These are phyloP conservation scores for Cutaneotrichosporon curvatum DNA, from an alignment of 1,284 basidiomycete species.

Conservation along the genomic window DNA sequence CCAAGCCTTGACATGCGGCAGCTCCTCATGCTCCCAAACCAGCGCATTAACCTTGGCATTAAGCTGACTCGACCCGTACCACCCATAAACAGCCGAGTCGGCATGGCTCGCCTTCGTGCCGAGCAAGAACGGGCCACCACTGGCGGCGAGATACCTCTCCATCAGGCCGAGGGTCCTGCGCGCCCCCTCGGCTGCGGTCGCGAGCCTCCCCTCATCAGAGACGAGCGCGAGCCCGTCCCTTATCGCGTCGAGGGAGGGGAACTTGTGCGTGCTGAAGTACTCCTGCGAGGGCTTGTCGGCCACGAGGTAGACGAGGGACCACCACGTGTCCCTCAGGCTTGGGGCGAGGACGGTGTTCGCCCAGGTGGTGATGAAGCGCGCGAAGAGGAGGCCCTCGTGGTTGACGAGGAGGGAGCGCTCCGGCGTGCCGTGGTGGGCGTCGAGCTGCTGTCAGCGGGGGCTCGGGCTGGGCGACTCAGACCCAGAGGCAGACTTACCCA, in stretches of 20 bases:
- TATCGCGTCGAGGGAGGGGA: too few relatives aligned
- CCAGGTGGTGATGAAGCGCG: conserved; percentile 27
- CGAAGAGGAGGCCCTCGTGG: conserved; percentile 16
- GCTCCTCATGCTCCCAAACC: conserved; percentile 4
- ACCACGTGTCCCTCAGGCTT: conserved; percentile 18
- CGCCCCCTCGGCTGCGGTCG: too few relatives aligned
- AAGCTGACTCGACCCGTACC: conserved; percentile 8
- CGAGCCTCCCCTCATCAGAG: not conserved
- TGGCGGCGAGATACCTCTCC: not conserved
- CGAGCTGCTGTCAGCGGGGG: conserved; percentile 19
- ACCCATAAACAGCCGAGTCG: conserved; percentile 13
- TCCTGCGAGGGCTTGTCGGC: conserved; percentile 8
- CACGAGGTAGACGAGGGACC: conserved; percentile 6
- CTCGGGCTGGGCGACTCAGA: too few relatives aligned
- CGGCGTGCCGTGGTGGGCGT: conserved; percentile 19
- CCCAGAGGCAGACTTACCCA: conserved; percentile 26
- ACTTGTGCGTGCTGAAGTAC: conserved; percentile 24
- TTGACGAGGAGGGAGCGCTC: conserved; percentile 26
- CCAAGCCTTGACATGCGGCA: conserved; percentile 2
- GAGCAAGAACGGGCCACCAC: conserved; percentile 7
- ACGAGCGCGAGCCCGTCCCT: not conserved
- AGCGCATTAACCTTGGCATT: not conserved
- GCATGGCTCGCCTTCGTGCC: conserved; percentile 12
- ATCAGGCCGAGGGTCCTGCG: not conserved
- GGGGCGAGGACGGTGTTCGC: conserved; percentile 20